Conservation (phyloP, 1,284 basidiomycete genomes). For the Bjerkandera adusta region DNA sequence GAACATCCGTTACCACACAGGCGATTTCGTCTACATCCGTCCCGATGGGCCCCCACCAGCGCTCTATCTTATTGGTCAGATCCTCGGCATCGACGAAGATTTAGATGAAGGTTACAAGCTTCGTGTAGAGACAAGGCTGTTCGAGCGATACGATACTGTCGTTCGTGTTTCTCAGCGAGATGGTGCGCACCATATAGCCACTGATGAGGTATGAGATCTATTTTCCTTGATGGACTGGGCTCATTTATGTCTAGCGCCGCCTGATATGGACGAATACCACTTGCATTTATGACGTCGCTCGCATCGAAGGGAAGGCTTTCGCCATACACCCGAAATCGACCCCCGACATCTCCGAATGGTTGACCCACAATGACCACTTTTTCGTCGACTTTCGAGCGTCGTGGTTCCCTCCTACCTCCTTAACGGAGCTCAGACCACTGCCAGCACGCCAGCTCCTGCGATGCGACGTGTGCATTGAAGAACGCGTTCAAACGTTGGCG, state of each 20-base stretch:
- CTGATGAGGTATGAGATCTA: conserved; percentile 32
- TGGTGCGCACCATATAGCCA: conserved; percentile 15
- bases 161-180: conserved; percentile 15
- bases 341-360: conserved; percentile 44
- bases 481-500: conserved; percentile 28
- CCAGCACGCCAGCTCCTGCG: conserved; percentile 28
- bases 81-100: conserved; percentile 37
- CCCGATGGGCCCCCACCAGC: conserved; percentile 21
- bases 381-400: conserved; percentile 40
- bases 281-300: conserved; percentile 29
- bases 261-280: conserved; percentile 37
- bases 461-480: conserved; percentile 39
- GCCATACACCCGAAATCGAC: conserved; percentile 22
- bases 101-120: conserved; percentile 13
- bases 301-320: conserved; percentile 41
- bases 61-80: conserved; percentile 53
- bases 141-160: conserved; percentile 44
- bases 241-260: conserved; percentile 35
- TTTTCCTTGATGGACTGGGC: conserved; percentile 1
- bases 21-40: conserved; percentile 59
- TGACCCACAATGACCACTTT: conserved; percentile 50
- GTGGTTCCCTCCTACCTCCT: conserved; percentile 16
- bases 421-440: conserved; percentile 31
- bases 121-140: conserved; percentile 37
- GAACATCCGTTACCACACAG: conserved; percentile 46